Base-by-base conservation (phyloP, 2,329 filamentous ascomycete genomes). In the Pyrenochaeta sp. region DNA sequence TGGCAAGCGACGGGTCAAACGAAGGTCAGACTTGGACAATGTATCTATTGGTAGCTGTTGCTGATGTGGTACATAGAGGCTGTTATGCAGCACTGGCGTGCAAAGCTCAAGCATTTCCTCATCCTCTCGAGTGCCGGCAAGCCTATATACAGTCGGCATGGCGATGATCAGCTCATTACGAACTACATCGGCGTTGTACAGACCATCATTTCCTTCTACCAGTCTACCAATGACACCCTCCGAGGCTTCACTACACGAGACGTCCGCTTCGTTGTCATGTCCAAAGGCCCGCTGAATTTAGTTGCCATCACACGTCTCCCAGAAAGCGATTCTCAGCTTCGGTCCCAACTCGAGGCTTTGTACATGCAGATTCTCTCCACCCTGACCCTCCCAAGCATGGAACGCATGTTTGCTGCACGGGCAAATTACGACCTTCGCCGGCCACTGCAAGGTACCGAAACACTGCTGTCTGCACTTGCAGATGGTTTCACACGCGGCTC, bases 331-430 rank as follows among this genome's bases (percentile, higher is more conserved):
- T 77, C 83, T 4, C 93, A 99, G 69, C 81, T 99, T 14, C 84
- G 89, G 40, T 82, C 85, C 14, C 94, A 99, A 69, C 82, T 99
- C 2, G 91, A 96, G 55, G 92, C 93, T 9, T 75, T 99, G 24
- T 99, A 99, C 71, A 97, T 96, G 89, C 94, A 99, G 71, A 96
- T 99, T 37, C 74, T 99, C 18, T 97, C 94, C 1, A 99, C 95
- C 0, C 76, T 99, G 47, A 99, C 94, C 0, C 79, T 99, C 7
- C 93, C 94, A 0, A 88, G 84, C 10, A 81, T 99, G 54, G 89
- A 86, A 35, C 89, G 87, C 60, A 89, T 97, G 47, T 99, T 99
- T 65, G 87, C 85, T 9, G 84, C 92, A 53, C 85, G 94, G 10
- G 93, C 94, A 6, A 96, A 93, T n/a, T 94, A 90, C 27, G 95